Conservation (phyloP, 2,329 filamentous ascomycete genomes). For the Ceratocystis albifundus region DNA sequence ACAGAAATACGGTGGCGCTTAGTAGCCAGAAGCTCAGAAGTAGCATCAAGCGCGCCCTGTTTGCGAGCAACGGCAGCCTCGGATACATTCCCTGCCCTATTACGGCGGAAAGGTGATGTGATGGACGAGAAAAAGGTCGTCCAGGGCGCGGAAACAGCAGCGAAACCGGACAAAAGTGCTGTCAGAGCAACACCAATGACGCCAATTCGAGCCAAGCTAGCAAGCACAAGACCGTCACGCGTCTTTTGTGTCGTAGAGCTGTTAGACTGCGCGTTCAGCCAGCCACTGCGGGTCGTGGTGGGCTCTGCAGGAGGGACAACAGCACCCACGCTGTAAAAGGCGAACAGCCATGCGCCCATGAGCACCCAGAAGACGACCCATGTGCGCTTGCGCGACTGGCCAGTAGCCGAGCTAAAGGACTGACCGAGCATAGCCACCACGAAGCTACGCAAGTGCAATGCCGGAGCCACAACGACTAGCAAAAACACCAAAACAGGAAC, state of each 20-base stretch:
- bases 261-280: conserved; percentile 18
- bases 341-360: conserved; percentile 56
- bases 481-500: conserved; percentile 60
- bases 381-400: conserved; percentile 26
- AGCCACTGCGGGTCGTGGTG: conserved; percentile 17
- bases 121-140: conserved; percentile 52
- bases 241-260: conserved; percentile 24
- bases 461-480: conserved; percentile 63
- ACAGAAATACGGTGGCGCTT: conserved; percentile 63
- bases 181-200: conserved; percentile 78
- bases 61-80: conserved; percentile 67
- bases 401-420: conserved; percentile 37
- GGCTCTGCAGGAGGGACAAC: conserved; percentile 40
- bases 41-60: conserved; percentile 64
- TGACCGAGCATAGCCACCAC: conserved; percentile 47
- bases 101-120: conserved; percentile 39
- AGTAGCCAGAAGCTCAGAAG: conserved; percentile 63
- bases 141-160: conserved; percentile 79
- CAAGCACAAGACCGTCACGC: conserved; percentile 34
- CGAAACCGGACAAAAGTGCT: conserved; percentile 79
- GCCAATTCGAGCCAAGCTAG: conserved; percentile 58
- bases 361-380: conserved; percentile 53
- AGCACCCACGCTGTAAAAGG: conserved; percentile 65
- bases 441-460: conserved; percentile 59
- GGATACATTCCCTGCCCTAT: conserved; percentile 43